Evolutionary conservation across 352 stramenopile genomes (phyloP).

Genomic region (Pythium plurisporium): DNA sequence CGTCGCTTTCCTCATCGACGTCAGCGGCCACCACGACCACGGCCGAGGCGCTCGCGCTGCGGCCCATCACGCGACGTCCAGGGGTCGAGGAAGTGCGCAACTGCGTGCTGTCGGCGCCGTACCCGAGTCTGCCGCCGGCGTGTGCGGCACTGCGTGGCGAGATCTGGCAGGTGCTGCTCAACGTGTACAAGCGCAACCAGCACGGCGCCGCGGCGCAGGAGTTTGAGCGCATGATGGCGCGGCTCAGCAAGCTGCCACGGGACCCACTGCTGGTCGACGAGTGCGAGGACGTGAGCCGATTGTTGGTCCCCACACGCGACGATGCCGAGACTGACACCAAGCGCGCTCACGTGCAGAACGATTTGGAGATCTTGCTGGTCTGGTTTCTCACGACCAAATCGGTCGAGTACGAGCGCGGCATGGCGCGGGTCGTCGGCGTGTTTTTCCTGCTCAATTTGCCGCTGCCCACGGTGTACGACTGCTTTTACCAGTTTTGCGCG

Average conservation of each 20-base stretch:
- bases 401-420: constrained; percentile 63
- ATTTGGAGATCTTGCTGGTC: constrained; percentile 70
- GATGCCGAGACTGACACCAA: constrained; percentile 16
- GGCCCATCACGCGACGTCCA: constrained; percentile 66
- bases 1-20: constrained; percentile 17
- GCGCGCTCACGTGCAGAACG: constrained; percentile 40
- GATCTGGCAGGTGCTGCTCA: constrained; percentile 80
- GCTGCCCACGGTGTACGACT: constrained; percentile 78
- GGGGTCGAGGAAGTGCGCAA: constrained; percentile 66
- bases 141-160: constrained; percentile 51
- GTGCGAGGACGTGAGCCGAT: constrained; percentile 38
- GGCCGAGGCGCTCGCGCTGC: constrained; percentile 18
- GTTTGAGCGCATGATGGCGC: constrained; percentile 65
- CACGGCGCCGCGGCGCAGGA: constrained; percentile 63
- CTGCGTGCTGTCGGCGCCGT: constrained; percentile 47
- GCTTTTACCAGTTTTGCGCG: constrained; percentile 82
- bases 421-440: constrained; percentile 67
- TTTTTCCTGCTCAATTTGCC: constrained; percentile 73
- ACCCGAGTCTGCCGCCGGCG: constrained; percentile 44
- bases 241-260: constrained; percentile 56
- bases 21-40: background rate
- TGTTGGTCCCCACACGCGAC: no score
- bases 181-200: constrained; percentile 78
- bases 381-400: constrained; percentile 84
- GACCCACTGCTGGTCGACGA: constrained; percentile 60